A percentile compares a stretch with the other conserved stretches of the same genome.
These are phyloP conservation scores for Colletotrichum magnum DNA, from an alignment of 2,329 filamentous ascomycete species.

Conservation along the genomic window DNA sequence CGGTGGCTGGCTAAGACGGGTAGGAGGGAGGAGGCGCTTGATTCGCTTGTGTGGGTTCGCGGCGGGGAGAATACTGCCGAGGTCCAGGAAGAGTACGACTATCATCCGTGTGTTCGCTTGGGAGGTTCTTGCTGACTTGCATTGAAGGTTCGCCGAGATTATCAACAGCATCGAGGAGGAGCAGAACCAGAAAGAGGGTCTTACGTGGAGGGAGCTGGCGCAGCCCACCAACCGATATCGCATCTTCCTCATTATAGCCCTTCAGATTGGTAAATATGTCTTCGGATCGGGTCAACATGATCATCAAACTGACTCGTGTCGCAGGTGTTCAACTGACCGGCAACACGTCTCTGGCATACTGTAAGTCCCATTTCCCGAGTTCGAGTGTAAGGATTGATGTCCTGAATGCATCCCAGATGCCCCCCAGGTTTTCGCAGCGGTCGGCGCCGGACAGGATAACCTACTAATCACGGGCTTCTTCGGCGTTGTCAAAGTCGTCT, in stretches of 20 bases:
- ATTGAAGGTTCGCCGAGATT: slow-evolving; percentile 56
- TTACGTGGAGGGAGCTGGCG: slow-evolving; percentile 62
- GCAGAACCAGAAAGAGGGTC: slow-evolving; percentile 56
- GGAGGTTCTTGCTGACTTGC: neutral
- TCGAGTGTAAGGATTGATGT: neutral
- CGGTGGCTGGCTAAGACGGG: slow-evolving; percentile 63
- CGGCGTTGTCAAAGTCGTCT: slow-evolving; percentile 65
- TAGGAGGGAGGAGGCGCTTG: slow-evolving; percentile 59
- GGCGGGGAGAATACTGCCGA: slow-evolving; percentile 56
- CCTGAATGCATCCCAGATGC: slow-evolving; percentile 51
- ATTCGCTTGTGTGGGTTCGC: slow-evolving; percentile 65
- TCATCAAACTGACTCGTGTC: neutral
- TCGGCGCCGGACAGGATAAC: slow-evolving; percentile 58
- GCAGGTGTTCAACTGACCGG: slow-evolving; percentile 61
- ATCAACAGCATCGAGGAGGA: slow-evolving; percentile 63
- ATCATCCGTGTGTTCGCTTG: neutral
- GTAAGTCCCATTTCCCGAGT: slow-evolving; percentile 43
- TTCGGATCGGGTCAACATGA: no score
- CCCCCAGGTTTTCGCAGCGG: slow-evolving; percentile 64
- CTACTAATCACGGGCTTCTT: slow-evolving; percentile 68
- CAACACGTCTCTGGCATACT: slow-evolving; percentile 66
- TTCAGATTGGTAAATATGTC: slow-evolving; percentile 57
- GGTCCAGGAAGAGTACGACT: slow-evolving; percentile 52
- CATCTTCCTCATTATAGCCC: slow-evolving; percentile 63
- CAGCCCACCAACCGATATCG: slow-evolving; percentile 63